Conservation (phyloP, 2,329 filamentous ascomycete species). For the Ophiostoma himal-ulmi region DNA sequence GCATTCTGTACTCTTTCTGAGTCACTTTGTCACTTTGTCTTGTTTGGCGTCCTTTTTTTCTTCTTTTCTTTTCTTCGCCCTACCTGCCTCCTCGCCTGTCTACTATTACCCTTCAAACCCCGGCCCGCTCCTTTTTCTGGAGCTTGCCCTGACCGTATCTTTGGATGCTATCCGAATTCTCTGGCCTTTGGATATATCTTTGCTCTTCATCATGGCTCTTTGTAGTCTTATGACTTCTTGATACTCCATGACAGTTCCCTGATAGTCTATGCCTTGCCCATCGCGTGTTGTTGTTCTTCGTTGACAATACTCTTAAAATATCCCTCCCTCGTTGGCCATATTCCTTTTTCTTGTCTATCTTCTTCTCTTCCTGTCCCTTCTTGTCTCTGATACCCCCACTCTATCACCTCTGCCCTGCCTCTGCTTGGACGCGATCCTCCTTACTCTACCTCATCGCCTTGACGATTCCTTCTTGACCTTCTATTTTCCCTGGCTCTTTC, state of each 20-base stretch:
- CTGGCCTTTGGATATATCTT: not conserved
- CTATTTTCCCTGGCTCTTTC: not conserved
- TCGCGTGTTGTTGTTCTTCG: not conserved
- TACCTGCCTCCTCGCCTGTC: no score
- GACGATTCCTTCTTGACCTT: not conserved
- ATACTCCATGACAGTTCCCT: not conserved
- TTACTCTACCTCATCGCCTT: not conserved
- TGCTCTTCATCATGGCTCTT: not conserved
- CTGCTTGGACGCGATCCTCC: not conserved
- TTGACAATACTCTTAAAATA: not conserved
- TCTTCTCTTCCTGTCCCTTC: not conserved
- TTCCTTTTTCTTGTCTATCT: slow-evolving; percentile 1
- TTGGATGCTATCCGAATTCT: not conserved
- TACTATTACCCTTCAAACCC: no score
- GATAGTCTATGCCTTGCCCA: not conserved
- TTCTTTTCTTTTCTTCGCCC: not conserved
- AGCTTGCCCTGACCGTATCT: not conserved
- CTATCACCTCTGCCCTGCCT: not conserved
- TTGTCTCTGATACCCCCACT: not conserved
- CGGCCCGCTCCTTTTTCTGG: not conserved
- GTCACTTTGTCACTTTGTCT: not conserved
- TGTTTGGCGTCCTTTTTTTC: not conserved
- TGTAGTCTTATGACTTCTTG: not conserved
- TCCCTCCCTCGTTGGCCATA: not conserved
- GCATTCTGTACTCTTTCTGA: not conserved